Conservation (phyloP, 768 basidiomycete genomes). For the Kwoniella dejecticola region DNA sequence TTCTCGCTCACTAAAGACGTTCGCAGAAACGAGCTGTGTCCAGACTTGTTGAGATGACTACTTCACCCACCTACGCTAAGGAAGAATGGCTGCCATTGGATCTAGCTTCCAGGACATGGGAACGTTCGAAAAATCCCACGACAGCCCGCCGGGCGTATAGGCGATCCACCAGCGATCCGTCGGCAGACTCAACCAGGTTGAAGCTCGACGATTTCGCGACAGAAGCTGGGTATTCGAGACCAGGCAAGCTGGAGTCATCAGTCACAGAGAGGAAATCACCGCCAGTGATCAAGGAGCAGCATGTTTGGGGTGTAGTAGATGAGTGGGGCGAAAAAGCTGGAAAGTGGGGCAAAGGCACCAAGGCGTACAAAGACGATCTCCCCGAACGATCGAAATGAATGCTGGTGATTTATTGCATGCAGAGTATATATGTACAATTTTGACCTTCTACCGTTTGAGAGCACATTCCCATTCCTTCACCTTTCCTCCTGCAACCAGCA, state of each 20-base stretch:
- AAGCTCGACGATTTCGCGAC: conserved; percentile 41
- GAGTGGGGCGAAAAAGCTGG: conserved; percentile 55
- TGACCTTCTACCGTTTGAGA: background rate
- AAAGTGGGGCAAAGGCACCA: conserved; percentile 52
- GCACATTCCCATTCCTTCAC: too few relatives aligned
- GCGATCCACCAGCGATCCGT: background rate
- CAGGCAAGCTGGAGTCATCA: conserved; percentile 7
- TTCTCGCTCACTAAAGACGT: too few relatives aligned
- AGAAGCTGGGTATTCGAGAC: conserved; percentile 48
- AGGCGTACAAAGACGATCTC: conserved; percentile 22
- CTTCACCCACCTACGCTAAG: conserved; percentile 40
- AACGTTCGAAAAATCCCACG: conserved; percentile 14
- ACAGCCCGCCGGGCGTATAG: background rate
- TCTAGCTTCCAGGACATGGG: conserved; percentile 41
- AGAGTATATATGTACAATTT: background rate
- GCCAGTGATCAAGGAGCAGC: conserved; percentile 47
- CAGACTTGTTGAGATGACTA: conserved; percentile 64
- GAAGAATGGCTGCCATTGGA: conserved; percentile 52
- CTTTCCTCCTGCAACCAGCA: too few relatives aligned
- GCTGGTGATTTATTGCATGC: background rate
- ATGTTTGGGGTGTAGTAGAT: conserved; percentile 55
- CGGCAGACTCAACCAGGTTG: background rate
- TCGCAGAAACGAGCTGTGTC: conserved; percentile 63
- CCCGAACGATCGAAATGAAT: background rate
- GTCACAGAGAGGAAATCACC: conserved; percentile 12